Evolutionary conservation across 345 rosid species (phyloP), one percentile per base, ranked within the genome.

Genomic region (Diplotaxis tenuifolia): DNA sequence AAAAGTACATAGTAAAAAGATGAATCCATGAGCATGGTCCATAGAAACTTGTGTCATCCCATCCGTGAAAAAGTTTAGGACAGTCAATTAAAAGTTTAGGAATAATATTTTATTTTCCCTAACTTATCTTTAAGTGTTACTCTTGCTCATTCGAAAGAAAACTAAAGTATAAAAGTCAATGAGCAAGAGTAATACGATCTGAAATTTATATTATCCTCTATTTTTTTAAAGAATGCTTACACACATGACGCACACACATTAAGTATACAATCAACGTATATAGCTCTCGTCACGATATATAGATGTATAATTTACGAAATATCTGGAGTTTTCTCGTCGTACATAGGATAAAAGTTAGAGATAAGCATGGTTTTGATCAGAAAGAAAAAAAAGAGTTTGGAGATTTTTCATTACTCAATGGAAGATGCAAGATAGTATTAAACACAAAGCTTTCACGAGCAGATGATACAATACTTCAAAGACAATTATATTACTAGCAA

Each of bases 1-100:
- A 70, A 70, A 76, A 76, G 75, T 70, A 47, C 62, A 70, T 76
- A 45, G 79, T 69, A 70, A 70, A 70, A 56, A 56, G 54, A 29
- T 68, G 22, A 63, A 70, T 76, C 79, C 65, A 55, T 56, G 62
- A 62, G 64, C 64, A 52, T 68, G n/a, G 28, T 53, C 27, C 58
- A 53, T 53, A 53, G 70, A 32, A 74, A 75, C 65, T 69, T 69
- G 74, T 75, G 70, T 75, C 65, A 29, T 20, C 40, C 52, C 65
- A 29, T 27, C 40, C 52, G 79, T 68, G 58, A 68, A 54, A 45
- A 25, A 68, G 32, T 62, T 75, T 62, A 36, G 64, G 6, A 68
- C 38, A 23, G 22, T 70, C 34, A 36, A 18, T 49, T 18, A 49
- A 53, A 54, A 55, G 18, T n/a, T n/a, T n/a, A n/a, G n/a, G n/a